These are phyloP conservation scores for Bacidia gigantensis DNA, from an alignment of 495 filamentous ascomycete species.

Conservation along the genomic window DNA sequence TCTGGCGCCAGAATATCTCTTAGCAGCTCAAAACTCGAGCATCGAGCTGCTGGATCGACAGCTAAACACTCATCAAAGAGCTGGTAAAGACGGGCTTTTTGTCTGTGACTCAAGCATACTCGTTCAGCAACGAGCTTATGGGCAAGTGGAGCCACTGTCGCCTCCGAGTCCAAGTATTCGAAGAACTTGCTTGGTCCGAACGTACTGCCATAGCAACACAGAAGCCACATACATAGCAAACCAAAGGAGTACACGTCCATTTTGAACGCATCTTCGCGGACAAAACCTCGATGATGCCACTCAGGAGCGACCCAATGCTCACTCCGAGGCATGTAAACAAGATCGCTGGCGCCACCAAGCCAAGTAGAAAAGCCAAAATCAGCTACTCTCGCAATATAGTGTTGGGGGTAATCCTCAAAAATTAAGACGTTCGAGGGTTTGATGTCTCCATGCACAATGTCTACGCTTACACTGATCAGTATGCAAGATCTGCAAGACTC, in stretches of 20 bases:
- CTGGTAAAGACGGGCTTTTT: neutral
- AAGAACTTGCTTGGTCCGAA: neutral
- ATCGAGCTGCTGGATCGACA: neutral
- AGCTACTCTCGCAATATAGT: conserved; percentile 17
- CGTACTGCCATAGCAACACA: neutral
- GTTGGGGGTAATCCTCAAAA: neutral
- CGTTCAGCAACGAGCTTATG: neutral
- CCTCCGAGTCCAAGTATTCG: neutral
- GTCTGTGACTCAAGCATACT: too few species aligned
- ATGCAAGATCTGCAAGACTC: conserved; percentile 4
- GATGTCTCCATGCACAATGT: conserved; percentile 3
- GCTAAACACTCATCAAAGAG: neutral
- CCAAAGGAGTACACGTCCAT: conserved; percentile 11
- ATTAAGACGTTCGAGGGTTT: neutral
- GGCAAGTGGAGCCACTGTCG: neutral
- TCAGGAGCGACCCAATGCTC: conserved; percentile 5
- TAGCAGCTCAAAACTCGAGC: neutral
- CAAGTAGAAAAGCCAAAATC: conserved; percentile 24
- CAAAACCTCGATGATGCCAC: conserved; percentile 4
- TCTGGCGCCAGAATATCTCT: neutral
- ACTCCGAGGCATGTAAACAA: neutral
- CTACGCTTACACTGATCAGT: neutral
- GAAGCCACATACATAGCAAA: conserved; percentile 7
- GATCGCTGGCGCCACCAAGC: neutral
- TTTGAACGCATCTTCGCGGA: neutral